Evolutionary conservation across 768 basidiomycete genomes (phyloP).

Genomic region (Amanita pseudoporphyria): DNA sequence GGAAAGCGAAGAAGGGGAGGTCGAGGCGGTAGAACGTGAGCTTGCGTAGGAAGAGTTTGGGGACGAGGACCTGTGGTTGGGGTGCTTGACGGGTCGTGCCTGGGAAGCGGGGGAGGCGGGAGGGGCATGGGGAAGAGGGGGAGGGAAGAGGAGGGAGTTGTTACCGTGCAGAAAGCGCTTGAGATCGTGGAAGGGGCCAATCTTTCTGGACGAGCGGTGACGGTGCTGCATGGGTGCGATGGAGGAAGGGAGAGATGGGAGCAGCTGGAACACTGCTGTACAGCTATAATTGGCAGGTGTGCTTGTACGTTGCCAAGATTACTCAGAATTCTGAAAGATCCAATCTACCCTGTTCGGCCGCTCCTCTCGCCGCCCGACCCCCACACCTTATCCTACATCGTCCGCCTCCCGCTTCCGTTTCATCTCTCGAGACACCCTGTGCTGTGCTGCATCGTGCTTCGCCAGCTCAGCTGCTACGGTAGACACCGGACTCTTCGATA

Average conservation of each 20-base stretch:
- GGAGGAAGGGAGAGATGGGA: conserved; percentile 7
- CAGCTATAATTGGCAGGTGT: background rate
- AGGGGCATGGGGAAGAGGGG: conserved; percentile 14
- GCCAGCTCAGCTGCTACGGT: conserved; percentile 85
- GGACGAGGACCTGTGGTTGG: conserved; percentile 7
- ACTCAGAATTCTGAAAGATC: conserved; percentile 3
- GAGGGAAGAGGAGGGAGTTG: conserved; percentile 36
- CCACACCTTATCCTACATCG: conserved; percentile 1
- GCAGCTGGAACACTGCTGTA: conserved; percentile 2
- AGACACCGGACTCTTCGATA: conserved; percentile 87
- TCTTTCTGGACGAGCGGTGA: conserved; percentile 25
- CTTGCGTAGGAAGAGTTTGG: conserved; percentile 9
- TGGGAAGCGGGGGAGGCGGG: conserved; percentile 17
- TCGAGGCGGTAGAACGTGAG: conserved; percentile 15
- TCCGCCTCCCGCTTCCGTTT: conserved; percentile 87
- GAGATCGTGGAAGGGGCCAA: conserved; percentile 82
- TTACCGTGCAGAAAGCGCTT: conserved; percentile 94
- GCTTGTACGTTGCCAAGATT: background rate
- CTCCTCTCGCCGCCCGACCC: background rate
- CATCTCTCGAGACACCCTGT: conserved; percentile 89
- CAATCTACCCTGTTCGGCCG: conserved; percentile 12
- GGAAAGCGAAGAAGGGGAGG: conserved; percentile 10
- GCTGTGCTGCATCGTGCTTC: conserved; percentile 86
- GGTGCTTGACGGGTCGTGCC: conserved; percentile 13
- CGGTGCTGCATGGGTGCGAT: conserved; percentile 15